Evolutionary conservation across 176 grass and related monocot species (phyloP).

Genomic region (Triticum timopheevii): DNA sequence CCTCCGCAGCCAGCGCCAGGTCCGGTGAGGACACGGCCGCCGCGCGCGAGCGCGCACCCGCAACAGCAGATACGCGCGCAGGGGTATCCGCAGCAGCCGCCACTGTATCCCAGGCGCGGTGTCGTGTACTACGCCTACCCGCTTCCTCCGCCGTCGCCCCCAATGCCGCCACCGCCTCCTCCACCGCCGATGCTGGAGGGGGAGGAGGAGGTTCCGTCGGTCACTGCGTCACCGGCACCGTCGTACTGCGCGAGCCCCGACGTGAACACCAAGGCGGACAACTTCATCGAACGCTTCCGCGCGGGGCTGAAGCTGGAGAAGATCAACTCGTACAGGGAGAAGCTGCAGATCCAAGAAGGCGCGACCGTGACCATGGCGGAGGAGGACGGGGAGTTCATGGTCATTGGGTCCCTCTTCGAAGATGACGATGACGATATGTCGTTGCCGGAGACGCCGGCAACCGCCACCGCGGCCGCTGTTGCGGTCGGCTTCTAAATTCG

Average conservation of each 20-base stretch:
- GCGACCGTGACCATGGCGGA: slow-evolving; percentile 13
- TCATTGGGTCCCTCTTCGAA: slow-evolving; percentile 54
- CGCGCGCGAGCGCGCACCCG: slow-evolving; percentile 12
- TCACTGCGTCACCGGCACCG: slow-evolving; percentile 35
- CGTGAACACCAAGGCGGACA: slow-evolving; percentile 88
- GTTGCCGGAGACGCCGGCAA: slow-evolving; percentile 37
- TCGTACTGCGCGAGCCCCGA: slow-evolving; percentile 86
- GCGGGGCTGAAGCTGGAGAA: slow-evolving; percentile 82
- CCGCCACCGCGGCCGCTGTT: slow-evolving; percentile 6
- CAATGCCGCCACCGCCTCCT: slow-evolving; percentile 53
- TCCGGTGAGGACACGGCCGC: slow-evolving; percentile 23
- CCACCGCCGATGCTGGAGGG: slow-evolving; percentile 37
- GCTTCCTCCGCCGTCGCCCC: slow-evolving; percentile 54
- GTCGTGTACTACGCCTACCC: slow-evolving; percentile 52
- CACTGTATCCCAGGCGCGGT: slow-evolving; percentile 30
- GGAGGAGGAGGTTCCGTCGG: slow-evolving; percentile 15
- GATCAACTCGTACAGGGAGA: slow-evolving; percentile 82
- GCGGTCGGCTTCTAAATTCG: slow-evolving; percentile 29
- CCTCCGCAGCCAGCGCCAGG: slow-evolving; percentile 22
- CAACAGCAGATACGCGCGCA: slow-evolving; percentile 2
- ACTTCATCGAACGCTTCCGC: slow-evolving; percentile 33
- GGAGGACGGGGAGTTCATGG: slow-evolving; percentile 52
- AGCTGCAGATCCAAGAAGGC: slow-evolving; percentile 37
- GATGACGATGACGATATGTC: slow-evolving; percentile 44
- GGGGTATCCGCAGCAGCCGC: slow-evolving; percentile 32